Percentiles rank a stretch among this genome's conserved stretches.
phyloP scores from a whole-genome alignment of 257 asterid genomes.

The Capsicum baccatum region DNA sequence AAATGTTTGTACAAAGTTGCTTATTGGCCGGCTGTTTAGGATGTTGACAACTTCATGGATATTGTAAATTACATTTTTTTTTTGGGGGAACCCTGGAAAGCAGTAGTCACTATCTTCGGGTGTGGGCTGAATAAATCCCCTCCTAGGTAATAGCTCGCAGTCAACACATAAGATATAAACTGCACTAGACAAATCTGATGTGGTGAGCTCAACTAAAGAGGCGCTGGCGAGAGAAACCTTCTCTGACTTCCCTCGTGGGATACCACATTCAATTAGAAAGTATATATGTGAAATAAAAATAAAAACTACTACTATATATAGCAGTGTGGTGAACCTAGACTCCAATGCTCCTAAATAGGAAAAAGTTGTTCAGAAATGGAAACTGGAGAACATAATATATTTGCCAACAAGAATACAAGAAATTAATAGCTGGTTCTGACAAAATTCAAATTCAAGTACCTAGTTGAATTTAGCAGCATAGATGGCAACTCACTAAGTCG shows the following conservation, averaged over 20 bases:
- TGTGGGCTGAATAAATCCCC: neutral
- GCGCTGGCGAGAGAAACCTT: too few species aligned
- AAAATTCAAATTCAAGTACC: neutral
- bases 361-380: neutral
- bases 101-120: rapidly evolving
- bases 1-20: slow-evolving; percentile 17
- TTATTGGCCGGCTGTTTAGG: neutral
- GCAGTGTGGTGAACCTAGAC: neutral
- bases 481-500: neutral
- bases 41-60: neutral
- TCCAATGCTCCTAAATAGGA: neutral
- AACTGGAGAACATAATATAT: neutral
- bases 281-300: neutral
- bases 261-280: neutral
- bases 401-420: neutral
- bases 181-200: too few species aligned
- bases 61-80: neutral
- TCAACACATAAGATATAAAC: too few species aligned
- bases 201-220: too few species aligned
- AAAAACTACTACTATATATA: neutral
- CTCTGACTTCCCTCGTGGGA: too few species aligned
- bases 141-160: neutral
- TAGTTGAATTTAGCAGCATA: neutral
- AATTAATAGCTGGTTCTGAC: neutral
- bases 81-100: neutral